Percentiles rank a stretch among this genome's conserved stretches.
phyloP scores from a whole-genome alignment of 345 rosid genomes.

The Eucalyptus regnans region DNA sequence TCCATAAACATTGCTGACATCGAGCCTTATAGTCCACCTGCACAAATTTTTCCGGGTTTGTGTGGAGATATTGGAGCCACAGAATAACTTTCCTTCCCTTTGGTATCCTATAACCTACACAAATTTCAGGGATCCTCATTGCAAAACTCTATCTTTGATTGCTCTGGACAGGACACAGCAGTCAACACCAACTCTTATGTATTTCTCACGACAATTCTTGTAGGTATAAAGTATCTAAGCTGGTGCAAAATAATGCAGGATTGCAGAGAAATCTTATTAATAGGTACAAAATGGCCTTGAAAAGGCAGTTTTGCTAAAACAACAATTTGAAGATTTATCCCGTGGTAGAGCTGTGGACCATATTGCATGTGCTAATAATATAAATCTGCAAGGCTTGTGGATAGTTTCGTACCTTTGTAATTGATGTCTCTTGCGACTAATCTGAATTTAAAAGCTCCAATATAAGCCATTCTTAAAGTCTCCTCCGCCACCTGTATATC shows the following conservation, averaged over 20 bases:
- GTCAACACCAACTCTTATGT: not conserved
- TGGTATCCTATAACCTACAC: slow-evolving; percentile 23
- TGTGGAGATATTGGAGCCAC: slow-evolving; percentile 23
- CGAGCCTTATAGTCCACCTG: slow-evolving; percentile 15
- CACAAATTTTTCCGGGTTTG: not conserved
- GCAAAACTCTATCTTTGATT: not conserved
- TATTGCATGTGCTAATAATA: no score
- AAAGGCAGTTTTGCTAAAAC: no score
- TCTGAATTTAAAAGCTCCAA: no score
- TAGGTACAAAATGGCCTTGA: no score
- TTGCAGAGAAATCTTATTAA: no score
- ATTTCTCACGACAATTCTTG: not conserved
- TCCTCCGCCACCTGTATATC: no score
- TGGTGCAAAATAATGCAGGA: slow-evolving; percentile 2
- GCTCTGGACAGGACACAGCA: not conserved
- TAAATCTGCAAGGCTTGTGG: no score
- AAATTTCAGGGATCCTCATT: not conserved
- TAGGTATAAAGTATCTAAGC: not conserved
- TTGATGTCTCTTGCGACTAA: no score
- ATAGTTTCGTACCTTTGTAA: no score
- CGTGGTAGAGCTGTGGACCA: no score
- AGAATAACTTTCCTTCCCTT: slow-evolving; percentile 21
- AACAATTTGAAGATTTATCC: no score
- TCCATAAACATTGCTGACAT: not conserved
- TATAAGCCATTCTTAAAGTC: no score